These are phyloP conservation scores for Penicillium occitanis DNA, from an alignment of 2,329 filamentous ascomycete species.

Conservation along the genomic window DNA sequence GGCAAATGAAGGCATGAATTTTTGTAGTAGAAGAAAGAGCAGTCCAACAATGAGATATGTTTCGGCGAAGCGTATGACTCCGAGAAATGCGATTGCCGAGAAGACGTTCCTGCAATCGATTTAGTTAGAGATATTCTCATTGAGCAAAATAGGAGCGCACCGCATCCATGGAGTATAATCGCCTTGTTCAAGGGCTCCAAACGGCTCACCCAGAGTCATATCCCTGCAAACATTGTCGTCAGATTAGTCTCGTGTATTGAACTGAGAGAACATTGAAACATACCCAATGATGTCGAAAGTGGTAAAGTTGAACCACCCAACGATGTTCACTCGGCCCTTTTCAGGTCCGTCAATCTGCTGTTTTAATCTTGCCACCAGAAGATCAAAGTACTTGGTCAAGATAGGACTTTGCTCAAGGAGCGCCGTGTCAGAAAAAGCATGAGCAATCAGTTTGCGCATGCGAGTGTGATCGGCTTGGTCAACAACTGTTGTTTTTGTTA, in stretches of 20 bases:
- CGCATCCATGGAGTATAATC: conserved; percentile 17
- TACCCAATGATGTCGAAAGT: conserved; percentile 45
- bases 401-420: conserved; percentile 36
- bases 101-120: conserved; percentile 21
- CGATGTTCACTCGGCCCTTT: conserved; percentile 30
- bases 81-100: conserved; percentile 13
- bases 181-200: conserved; percentile 26
- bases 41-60: conserved; percentile 2
- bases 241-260: neutral
- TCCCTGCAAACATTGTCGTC: conserved; percentile 25
- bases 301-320: conserved; percentile 37
- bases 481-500: neutral
- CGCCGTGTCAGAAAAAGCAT: conserved; percentile 39
- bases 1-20: neutral
- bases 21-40: conserved; percentile 1
- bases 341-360: conserved; percentile 16
- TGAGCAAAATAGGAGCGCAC: neutral
- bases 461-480: conserved; percentile 30
- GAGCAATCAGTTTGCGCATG: conserved; percentile 35
- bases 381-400: conserved; percentile 32
- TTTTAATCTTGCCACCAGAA: conserved; percentile 28
- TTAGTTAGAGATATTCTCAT: neutral
- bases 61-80: conserved; percentile 12
- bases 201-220: conserved; percentile 43
- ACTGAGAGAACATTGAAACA: neutral